Percentiles rank a stretch among this genome's conserved stretches.
phyloP scores from a whole-genome alignment of 169 alveolate species.

The Plasmodium sp. region DNA sequence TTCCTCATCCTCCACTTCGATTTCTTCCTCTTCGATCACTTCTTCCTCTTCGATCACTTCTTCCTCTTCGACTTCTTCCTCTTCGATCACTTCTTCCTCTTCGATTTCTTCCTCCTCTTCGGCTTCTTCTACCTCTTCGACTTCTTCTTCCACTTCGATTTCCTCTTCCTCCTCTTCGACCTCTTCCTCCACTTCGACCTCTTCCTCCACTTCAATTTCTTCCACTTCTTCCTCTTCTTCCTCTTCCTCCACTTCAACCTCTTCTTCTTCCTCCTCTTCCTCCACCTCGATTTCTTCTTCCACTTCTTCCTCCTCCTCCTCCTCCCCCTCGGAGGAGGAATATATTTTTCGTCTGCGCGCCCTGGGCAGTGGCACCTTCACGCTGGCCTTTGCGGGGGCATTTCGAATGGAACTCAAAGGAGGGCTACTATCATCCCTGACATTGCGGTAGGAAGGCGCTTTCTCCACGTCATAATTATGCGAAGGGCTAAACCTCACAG shows the following conservation, averaged over 20 bases:
- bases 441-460: not conserved
- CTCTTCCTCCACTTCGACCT: conserved; percentile 12
- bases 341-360: conserved; percentile 13
- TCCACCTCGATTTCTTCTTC: not conserved
- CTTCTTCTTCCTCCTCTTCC: not conserved
- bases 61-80: not conserved
- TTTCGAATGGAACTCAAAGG: not conserved
- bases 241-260: not conserved
- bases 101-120: conserved; percentile 13
- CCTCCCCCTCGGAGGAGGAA: conserved; percentile 18
- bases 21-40: conserved; percentile 1
- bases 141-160: conserved; percentile 34
- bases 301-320: not conserved
- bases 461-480: not conserved
- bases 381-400: not conserved
- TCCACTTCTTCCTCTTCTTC: conserved; percentile 9
- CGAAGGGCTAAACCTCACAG: not conserved
- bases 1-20: conserved; percentile 33
- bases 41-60: not conserved
- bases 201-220: conserved; percentile 16
- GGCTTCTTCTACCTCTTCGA: not conserved
- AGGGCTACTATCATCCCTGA: not conserved
- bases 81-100: not conserved
- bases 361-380: not conserved
- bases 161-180: not conserved